Percentiles rank a stretch among this genome's conserved stretches.
phyloP scores from a whole-genome alignment of 169 alveolate species.

The Plasmodium cynomolgi region DNA sequence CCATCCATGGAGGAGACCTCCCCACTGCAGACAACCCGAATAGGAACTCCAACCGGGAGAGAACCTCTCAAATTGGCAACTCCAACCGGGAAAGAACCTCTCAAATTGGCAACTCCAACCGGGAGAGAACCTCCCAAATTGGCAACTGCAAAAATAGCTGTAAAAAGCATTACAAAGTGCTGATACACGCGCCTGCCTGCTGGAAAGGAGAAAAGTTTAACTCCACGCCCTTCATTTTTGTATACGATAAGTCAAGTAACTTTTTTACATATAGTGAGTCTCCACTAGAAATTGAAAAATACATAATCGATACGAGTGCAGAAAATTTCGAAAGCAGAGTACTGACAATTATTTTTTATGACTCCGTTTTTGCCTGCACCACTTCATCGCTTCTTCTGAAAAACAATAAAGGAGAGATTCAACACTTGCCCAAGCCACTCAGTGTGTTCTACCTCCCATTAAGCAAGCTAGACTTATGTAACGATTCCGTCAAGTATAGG shows the following conservation, averaged over 20 bases:
- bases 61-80: neutral
- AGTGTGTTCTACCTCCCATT: slow-evolving; percentile 52
- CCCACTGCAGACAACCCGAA: neutral
- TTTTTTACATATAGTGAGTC: slow-evolving; percentile 67
- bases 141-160: neutral
- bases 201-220: slow-evolving; percentile 67
- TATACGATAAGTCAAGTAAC: slow-evolving; percentile 37
- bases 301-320: slow-evolving; percentile 47
- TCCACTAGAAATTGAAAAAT: slow-evolving; percentile 65
- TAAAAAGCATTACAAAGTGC: slow-evolving; percentile 33
- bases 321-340: slow-evolving; percentile 51
- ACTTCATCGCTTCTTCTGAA: slow-evolving; percentile 28
- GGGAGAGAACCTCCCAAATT: neutral
- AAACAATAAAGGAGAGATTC: slow-evolving; percentile 33
- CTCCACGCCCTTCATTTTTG: slow-evolving; percentile 42
- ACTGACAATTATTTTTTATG: slow-evolving; percentile 48
- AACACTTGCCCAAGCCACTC: slow-evolving; percentile 35
- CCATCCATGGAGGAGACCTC: neutral
- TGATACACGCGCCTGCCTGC: slow-evolving; percentile 72
- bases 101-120: neutral
- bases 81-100: neutral
- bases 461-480: slow-evolving; percentile 39
- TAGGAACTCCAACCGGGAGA: neutral
- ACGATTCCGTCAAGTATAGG: slow-evolving; percentile 61
- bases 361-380: slow-evolving; percentile 49